Conservation (phyloP, 1,139 yeast genomes). For the Magnusiomyces magnusii region DNA sequence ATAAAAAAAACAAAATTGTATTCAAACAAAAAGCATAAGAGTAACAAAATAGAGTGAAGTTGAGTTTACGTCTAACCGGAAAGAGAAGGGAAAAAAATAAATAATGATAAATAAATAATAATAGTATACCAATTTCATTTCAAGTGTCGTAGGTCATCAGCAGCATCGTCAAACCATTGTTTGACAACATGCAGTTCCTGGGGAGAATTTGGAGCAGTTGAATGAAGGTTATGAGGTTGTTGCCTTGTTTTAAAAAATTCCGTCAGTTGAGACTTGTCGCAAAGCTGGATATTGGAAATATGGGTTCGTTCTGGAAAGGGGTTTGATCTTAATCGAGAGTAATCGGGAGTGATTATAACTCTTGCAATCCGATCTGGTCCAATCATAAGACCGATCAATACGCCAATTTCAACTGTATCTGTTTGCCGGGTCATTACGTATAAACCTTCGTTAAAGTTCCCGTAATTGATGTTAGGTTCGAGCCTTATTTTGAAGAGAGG, state of each 20-base stretch:
- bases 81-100: no score
- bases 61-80: no score
- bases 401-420: conserved; percentile 13
- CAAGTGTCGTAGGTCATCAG: conserved; percentile 13
- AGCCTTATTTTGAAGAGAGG: conserved; percentile 15
- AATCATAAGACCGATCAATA: conserved; percentile 13
- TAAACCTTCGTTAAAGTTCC: conserved; percentile 14
- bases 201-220: conserved; percentile 13
- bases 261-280: conserved; percentile 12
- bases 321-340: conserved; percentile 11
- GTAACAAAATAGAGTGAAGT: background rate
- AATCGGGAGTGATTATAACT: conserved; percentile 14
- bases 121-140: conserved; percentile 1
- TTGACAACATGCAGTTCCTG: conserved; percentile 14
- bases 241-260: conserved; percentile 15
- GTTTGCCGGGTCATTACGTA: conserved; percentile 16
- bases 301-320: conserved; percentile 12
- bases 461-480: conserved; percentile 13
- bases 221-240: conserved; percentile 11
- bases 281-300: conserved; percentile 13
- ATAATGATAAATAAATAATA: no score
- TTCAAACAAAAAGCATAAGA: background rate
- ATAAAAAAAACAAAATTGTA: background rate
- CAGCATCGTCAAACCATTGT: conserved; percentile 16
- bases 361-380: conserved; percentile 13